Evolutionary conservation across 78 protist species (phyloP).

Genomic region (Fonticula alba): DNA sequence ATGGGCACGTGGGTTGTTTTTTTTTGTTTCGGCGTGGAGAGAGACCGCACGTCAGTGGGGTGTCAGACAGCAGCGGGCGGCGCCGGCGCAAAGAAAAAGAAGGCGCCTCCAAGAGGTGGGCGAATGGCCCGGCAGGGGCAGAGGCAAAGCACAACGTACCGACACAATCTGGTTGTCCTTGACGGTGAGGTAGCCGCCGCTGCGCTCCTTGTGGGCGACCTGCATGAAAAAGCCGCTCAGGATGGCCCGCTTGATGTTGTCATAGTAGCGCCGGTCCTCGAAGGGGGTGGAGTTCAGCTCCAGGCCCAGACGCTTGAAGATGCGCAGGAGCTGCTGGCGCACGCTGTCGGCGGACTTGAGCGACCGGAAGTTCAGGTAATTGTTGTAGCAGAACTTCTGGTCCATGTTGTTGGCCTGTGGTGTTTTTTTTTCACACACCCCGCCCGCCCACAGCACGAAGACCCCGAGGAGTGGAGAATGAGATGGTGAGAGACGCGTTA

Average conservation of each 20-base stretch:
- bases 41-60: too few relatives aligned
- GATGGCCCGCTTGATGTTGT: conserved; percentile 68
- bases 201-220: conserved; percentile 78
- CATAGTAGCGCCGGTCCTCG: conserved; percentile 47
- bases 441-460: not conserved
- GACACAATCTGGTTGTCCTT: conserved; percentile 76
- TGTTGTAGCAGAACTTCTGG: conserved; percentile 48
- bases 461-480: not conserved
- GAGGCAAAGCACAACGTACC: not conserved
- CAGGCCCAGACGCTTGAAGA: conserved; percentile 4
- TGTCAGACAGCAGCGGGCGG: too few relatives aligned
- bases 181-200: conserved; percentile 79
- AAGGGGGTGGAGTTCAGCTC: conserved; percentile 2
- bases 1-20: not conserved
- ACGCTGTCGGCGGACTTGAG: conserved; percentile 76
- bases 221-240: conserved; percentile 93
- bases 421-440: too few relatives aligned
- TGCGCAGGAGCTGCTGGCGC: conserved; percentile 60
- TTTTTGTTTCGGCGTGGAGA: not conserved
- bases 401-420: not conserved
- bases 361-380: conserved; percentile 71
- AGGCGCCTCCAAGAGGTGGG: too few relatives aligned
- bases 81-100: too few relatives aligned
- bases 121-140: too few relatives aligned
- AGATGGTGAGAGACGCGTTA: not conserved